These are phyloP conservation scores for Phytophthora tubulina DNA, from an alignment of 352 stramenopile genomes.

Conservation along the genomic window DNA sequence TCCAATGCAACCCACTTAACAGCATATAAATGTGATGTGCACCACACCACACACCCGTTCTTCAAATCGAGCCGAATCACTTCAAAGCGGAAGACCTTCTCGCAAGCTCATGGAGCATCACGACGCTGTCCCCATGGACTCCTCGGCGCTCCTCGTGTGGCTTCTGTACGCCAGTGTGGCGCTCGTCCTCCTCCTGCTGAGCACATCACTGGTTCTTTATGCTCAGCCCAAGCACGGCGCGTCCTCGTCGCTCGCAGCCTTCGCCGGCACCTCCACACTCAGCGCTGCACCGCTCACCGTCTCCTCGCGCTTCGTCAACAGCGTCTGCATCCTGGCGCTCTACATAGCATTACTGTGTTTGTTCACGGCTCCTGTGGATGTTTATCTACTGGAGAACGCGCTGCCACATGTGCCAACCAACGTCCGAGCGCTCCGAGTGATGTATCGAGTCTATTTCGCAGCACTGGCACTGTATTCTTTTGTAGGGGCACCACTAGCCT, in stretches of 20 bases:
- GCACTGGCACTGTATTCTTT: constrained; percentile 73
- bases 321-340: constrained; percentile 73
- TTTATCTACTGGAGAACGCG: constrained; percentile 80
- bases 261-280: constrained; percentile 65
- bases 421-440: constrained; percentile 54
- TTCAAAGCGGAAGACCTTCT: constrained; percentile 28
- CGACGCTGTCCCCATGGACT: constrained; percentile 38
- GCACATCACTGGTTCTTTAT: constrained; percentile 64
- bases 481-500: constrained; percentile 76
- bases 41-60: constrained; percentile 11
- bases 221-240: constrained; percentile 69
- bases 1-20: constrained; percentile 15
- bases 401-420: constrained; percentile 70
- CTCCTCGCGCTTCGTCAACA: constrained; percentile 76
- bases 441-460: constrained; percentile 84
- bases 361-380: constrained; percentile 82
- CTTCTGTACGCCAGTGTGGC: constrained; percentile 72
- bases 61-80: constrained; percentile 24
- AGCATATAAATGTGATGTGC: constrained; percentile 22
- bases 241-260: constrained; percentile 60
- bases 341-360: constrained; percentile 80
- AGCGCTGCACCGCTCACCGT: constrained; percentile 67
- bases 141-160: constrained; percentile 60
- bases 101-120: neutral
- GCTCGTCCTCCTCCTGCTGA: constrained; percentile 65